Conservation (phyloP, 352 stramenopile genomes). For the Pythium rishiriense region DNA sequence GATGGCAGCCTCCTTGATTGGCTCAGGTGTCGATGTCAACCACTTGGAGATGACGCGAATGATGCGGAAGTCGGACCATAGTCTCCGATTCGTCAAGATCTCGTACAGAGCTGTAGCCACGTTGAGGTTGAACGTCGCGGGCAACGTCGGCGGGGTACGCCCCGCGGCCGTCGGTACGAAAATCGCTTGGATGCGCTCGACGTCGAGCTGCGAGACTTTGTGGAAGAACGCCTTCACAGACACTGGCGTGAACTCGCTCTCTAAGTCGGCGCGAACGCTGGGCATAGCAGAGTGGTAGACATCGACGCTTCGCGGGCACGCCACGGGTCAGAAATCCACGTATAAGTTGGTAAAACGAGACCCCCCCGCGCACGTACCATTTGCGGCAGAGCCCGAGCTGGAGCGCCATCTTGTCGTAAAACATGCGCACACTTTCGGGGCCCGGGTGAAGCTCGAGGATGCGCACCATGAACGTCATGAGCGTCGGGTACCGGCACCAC, state of each 20-base stretch:
- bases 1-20: constrained; percentile 35
- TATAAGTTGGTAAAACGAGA: no score
- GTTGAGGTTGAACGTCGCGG: not conserved
- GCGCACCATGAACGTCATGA: constrained; percentile 90
- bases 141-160: not conserved
- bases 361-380: constrained; percentile 68
- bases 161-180: constrained; percentile 28
- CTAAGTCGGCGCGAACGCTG: constrained; percentile 69
- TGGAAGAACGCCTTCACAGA: constrained; percentile 80
- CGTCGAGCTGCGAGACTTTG: constrained; percentile 72
- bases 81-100: constrained; percentile 67
- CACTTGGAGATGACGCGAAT: constrained; percentile 77
- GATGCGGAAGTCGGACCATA: constrained; percentile 84
- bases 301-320: constrained; percentile 60
- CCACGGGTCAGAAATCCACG: no score
- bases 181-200: constrained; percentile 58
- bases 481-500: constrained; percentile 76
- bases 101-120: constrained; percentile 63
- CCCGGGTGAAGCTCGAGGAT: constrained; percentile 74
- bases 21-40: constrained; percentile 35
- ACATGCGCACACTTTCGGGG: constrained; percentile 67
- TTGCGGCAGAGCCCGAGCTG: constrained; percentile 64
- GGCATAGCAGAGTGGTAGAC: constrained; percentile 80
- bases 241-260: constrained; percentile 70
- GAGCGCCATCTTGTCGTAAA: constrained; percentile 72